Percentiles rank a stretch among this genome's conserved stretches.
Conservation (phyloP, 768 basidiomycete species). For the Calocybe indica region DNA sequence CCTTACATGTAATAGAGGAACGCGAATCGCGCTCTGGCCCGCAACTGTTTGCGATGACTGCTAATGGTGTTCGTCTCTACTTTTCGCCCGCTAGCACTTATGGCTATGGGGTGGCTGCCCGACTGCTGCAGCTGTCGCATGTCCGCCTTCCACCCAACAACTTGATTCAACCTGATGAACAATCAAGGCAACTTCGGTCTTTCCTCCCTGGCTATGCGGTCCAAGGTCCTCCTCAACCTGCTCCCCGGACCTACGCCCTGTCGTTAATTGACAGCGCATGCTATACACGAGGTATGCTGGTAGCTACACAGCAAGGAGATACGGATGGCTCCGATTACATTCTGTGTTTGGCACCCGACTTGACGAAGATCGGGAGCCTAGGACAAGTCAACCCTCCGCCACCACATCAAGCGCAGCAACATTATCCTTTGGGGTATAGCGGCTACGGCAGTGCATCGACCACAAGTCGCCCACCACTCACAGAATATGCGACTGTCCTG, state of each 20-base stretch:
- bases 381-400: slow-evolving; percentile 53
- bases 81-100: slow-evolving; percentile 44
- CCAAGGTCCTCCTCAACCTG: slow-evolving; percentile 37
- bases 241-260: slow-evolving; percentile 53
- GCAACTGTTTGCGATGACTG: slow-evolving; percentile 77
- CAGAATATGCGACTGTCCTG: slow-evolving; percentile 74
- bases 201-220: slow-evolving; percentile 40
- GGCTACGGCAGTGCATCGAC: not conserved
- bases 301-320: slow-evolving; percentile 73
- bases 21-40: slow-evolving; percentile 63
- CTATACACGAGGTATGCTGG: slow-evolving; percentile 59
- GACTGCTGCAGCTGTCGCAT: slow-evolving; percentile 64
- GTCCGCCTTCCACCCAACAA: slow-evolving; percentile 75
- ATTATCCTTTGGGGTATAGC: slow-evolving; percentile 15
- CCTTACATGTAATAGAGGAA: slow-evolving; percentile 62
- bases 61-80: slow-evolving; percentile 80
- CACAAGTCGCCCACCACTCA: slow-evolving; percentile 48
- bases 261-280: slow-evolving; percentile 56
- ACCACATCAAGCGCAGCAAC: slow-evolving; percentile 27
- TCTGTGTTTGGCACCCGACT: slow-evolving; percentile 69
- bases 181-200: slow-evolving; percentile 44
- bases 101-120: slow-evolving; percentile 15
- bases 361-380: slow-evolving; percentile 64
- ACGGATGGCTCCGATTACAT: slow-evolving; percentile 69
- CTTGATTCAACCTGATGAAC: slow-evolving; percentile 73